These are phyloP conservation scores for Spizellomyces sp. DNA, from an alignment of 192 early-diverging fungal species.

Conservation along the genomic window DNA sequence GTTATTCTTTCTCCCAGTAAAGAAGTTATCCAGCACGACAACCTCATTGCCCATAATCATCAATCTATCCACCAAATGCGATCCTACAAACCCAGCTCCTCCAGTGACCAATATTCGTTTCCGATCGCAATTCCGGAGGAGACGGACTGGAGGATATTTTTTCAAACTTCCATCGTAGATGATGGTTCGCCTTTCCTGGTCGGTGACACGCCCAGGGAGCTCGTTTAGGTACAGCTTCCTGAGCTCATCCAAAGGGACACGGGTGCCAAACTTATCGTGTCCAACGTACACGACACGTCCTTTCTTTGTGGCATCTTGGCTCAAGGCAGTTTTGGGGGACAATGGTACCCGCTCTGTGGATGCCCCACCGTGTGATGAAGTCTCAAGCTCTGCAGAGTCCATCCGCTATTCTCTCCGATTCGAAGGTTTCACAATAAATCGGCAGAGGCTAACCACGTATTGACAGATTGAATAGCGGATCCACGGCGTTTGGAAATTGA, in stretches of 20 bases:
- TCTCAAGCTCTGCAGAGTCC: no score
- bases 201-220: neutral
- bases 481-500: no score
- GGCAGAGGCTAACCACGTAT: no score
- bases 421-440: no score
- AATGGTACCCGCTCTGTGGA: no score
- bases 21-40: slow-evolving; percentile 81
- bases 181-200: slow-evolving; percentile 1
- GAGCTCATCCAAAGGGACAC: slow-evolving; percentile 23
- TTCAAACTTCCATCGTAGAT: slow-evolving; percentile 21
- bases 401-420: no score
- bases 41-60: slow-evolving; percentile 85
- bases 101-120: slow-evolving; percentile 82
- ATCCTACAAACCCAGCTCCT: slow-evolving; percentile 87
- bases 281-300: slow-evolving; percentile 13
- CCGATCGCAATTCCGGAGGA: slow-evolving; percentile 51
- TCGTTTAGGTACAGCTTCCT: slow-evolving; percentile 32
- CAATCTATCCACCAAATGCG: slow-evolving; percentile 76
- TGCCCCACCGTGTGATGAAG: no score
- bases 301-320: neutral
- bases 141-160: slow-evolving; percentile 61
- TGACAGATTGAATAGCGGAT: no score
- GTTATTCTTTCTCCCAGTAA: slow-evolving; percentile 75
- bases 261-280: slow-evolving; percentile 15
- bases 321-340: neutral